phyloP scores from a whole-genome alignment of 768 basidiomycete species.

The Calocybe gangraenosa region DNA sequence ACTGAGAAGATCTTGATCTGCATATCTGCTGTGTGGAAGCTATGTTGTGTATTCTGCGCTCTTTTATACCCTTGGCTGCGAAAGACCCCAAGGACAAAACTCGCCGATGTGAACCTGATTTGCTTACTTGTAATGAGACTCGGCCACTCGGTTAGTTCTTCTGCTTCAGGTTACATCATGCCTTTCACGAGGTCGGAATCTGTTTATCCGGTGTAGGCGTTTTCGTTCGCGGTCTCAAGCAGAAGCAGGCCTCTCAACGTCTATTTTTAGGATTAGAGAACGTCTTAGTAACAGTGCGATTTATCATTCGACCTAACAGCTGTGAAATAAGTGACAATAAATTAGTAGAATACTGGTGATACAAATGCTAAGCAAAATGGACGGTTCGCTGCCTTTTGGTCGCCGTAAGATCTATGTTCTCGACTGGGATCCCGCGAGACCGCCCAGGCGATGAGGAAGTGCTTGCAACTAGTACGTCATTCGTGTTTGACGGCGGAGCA shows the following conservation, averaged over 20 bases:
- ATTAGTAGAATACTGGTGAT: constrained; percentile 2
- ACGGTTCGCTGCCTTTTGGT: constrained; percentile 18
- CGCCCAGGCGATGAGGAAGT: constrained; percentile 16
- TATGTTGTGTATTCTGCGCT: not conserved
- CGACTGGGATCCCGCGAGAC: constrained; percentile 23
- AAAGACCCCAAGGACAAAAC: not conserved
- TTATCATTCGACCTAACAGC: too few relatives aligned
- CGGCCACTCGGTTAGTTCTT: not conserved
- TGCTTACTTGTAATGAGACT: not conserved
- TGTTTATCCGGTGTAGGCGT: too few relatives aligned
- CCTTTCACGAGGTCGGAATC: not conserved
- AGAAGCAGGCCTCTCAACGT: not conserved
- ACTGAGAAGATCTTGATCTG: constrained; percentile 13
- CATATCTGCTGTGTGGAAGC: not conserved
- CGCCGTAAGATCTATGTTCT: constrained; percentile 11
- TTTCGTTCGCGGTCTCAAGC: too few relatives aligned
- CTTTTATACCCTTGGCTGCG: not conserved
- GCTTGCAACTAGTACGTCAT: not conserved
- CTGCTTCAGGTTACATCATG: not conserved
- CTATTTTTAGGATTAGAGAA: not conserved
- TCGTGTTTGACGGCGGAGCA: constrained; percentile 4
- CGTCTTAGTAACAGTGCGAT: not conserved
- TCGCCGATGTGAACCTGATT: not conserved
- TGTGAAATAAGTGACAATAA: not conserved
- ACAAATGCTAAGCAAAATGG: constrained; percentile 16